These are phyloP conservation scores for Zelonia costaricensis DNA, from an alignment of 208 protist species.

Conservation along the genomic window DNA sequence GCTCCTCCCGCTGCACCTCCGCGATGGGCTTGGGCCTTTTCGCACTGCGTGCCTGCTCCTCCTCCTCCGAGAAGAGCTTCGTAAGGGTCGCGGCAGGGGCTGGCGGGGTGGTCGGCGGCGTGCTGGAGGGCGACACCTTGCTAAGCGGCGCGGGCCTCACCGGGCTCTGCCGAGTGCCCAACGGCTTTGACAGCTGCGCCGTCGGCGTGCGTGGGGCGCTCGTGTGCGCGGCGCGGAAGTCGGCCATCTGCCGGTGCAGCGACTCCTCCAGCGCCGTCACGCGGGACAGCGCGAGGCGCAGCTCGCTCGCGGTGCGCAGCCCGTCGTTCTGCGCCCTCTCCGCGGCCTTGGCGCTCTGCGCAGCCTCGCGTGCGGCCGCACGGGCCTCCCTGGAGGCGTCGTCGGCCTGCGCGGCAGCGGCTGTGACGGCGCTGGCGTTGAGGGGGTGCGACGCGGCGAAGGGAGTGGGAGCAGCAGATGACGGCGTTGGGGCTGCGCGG, in stretches of 20 bases:
- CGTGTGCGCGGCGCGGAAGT: background rate
- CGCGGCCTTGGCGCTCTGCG: slow-evolving; percentile 17
- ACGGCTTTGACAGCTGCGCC: background rate
- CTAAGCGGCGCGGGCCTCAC: too few species aligned
- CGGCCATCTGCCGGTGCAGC: slow-evolving; percentile 8
- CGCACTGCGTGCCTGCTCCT: background rate
- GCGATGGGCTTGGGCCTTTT: too few species aligned
- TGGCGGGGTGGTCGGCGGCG: background rate
- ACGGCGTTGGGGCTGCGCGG: background rate
- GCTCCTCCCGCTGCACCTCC: slow-evolving; percentile 6
- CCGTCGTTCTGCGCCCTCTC: slow-evolving; percentile 33
- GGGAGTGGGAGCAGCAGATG: too few species aligned
- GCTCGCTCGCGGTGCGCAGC: slow-evolving; percentile 20
- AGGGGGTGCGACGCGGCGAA: too few species aligned
- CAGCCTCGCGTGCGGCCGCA: slow-evolving; percentile 13
- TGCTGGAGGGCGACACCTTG: too few species aligned
- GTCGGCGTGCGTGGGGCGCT: too few species aligned
- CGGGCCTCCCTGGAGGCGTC: background rate
- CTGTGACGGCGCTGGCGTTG: background rate
- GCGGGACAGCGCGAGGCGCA: slow-evolving; percentile 9
- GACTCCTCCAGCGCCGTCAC: slow-evolving; percentile 7
- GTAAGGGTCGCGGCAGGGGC: background rate
- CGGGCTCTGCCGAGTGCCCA: too few species aligned
- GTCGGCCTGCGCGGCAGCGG: background rate
- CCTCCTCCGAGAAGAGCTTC: background rate